Evolutionary conservation across 371 early-diverging fungal genomes (phyloP), one percentile per base, ranked within the genome.

Genomic region (Lichtheimia ornata): DNA sequence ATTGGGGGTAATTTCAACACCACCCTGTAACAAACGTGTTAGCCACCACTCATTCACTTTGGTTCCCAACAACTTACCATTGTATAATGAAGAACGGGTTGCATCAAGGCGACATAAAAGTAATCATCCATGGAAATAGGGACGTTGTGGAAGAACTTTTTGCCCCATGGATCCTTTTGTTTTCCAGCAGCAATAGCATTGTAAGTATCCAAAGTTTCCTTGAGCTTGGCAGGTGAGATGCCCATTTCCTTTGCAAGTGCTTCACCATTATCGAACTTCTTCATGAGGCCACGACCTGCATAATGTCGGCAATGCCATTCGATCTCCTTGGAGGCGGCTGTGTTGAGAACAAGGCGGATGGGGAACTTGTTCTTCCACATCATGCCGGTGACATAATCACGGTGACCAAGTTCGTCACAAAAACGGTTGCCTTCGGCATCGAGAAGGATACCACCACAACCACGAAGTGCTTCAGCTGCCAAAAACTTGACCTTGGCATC

Each of bases 401-500:
- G 91, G 43, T 91, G 92, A 55, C 86, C 89, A 20, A 97, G 85
- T 84, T 97, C 98, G 68, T 96, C 93, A 71, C 91, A 89, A 85
- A 97, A 97, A 66, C 98, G 94, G 62, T 88, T 82, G 61, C 97
- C 98, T 52, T 87, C 88, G 4, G 84, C 92, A 57, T 86, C 77
- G 42, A 97, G 70, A 49, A 97, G 75, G 14, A 97, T 65, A 77
- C 97, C 98, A 73, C 97, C 98, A 59, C 87, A 91, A 71, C 98
- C 98, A 73, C 98, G 95, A 53, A 97, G 88, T 12, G 98, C 97
- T 80, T 97, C 97, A 17, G 98, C 95, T 56, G 97, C 97, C 71
- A 94, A 78, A 70, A 94, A 91, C 81, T 92, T 92, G 70, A 89
- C 88, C 63, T 88, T 86, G 60, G 93, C 93, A 65, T 91, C 87